phyloP scores from a whole-genome alignment of 768 basidiomycete species.

The Russula brevipes region DNA sequence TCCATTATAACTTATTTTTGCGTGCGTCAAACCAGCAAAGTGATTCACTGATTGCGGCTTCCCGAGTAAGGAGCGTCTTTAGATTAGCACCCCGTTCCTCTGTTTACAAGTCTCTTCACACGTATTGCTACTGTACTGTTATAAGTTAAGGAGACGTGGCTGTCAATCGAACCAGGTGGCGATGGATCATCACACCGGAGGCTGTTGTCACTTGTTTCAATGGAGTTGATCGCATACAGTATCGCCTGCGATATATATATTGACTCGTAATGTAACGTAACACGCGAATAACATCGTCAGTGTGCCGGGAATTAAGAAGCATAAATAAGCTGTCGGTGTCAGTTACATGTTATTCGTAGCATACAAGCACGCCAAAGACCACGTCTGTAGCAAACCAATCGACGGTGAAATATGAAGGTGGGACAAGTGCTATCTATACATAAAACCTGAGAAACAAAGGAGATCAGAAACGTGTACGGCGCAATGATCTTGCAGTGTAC shows the following conservation, averaged over 20 bases:
- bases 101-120: no score
- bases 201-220: not conserved
- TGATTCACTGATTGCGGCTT: no score
- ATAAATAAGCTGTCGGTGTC: not conserved
- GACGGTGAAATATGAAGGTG: not conserved
- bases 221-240: not conserved
- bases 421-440: conserved; percentile 35
- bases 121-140: no score
- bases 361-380: not conserved
- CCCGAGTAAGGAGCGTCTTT: no score
- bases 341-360: not conserved
- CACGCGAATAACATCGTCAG: not conserved
- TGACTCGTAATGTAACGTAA: not conserved
- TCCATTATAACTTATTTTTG: no score
- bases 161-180: no score
- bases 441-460: conserved; percentile 44
- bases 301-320: not conserved
- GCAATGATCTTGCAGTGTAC: conserved; percentile 28
- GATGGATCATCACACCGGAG: not conserved
- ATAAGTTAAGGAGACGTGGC: no score
- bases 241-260: conserved; percentile 52
- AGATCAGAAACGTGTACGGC: not conserved
- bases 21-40: no score
- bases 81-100: no score
- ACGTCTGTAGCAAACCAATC: not conserved